A percentile compares a stretch with the other conserved stretches of the same genome.
phyloP scores from a whole-genome alignment of 78 protist species.

The Planoprotostelium fungivorum region DNA sequence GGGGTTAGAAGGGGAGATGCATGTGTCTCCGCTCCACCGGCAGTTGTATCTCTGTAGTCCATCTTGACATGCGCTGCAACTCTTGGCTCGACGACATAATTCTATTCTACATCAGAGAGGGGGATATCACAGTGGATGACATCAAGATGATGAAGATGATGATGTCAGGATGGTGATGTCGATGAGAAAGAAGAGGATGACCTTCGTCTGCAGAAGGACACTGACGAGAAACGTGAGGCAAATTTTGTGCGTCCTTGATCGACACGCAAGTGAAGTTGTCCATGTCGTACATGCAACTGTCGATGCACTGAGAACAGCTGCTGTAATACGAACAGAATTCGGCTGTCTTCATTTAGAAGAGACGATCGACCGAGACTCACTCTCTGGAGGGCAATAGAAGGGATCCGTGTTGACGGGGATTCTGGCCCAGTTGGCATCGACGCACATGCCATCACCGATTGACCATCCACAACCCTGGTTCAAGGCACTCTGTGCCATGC shows the following conservation, averaged over 20 bases:
- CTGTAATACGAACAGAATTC: background rate
- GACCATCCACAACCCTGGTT: too few relatives aligned
- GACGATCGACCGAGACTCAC: background rate
- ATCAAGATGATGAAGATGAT: too few relatives aligned
- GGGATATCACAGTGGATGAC: background rate
- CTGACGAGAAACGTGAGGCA: too few relatives aligned
- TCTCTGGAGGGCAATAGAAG: background rate
- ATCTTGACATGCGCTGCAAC: background rate
- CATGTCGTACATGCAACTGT: too few relatives aligned
- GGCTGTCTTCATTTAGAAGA: background rate
- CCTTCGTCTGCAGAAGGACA: too few relatives aligned
- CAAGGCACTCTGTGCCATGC: too few relatives aligned
- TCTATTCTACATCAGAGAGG: background rate
- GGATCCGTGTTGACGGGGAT: too few relatives aligned
- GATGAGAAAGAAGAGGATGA: too few relatives aligned
- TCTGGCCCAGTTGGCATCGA: too few relatives aligned
- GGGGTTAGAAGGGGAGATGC: background rate
- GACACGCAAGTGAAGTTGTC: too few relatives aligned
- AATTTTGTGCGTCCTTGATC: background rate
- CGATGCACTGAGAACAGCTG: background rate
- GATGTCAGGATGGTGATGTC: too few relatives aligned
- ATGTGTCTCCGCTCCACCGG: background rate
- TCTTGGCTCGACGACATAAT: background rate
- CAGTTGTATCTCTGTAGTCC: background rate
- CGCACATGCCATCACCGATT: too few relatives aligned